Base-by-base conservation (phyloP, 768 basidiomycete species). In the Suillus variegatus region DNA sequence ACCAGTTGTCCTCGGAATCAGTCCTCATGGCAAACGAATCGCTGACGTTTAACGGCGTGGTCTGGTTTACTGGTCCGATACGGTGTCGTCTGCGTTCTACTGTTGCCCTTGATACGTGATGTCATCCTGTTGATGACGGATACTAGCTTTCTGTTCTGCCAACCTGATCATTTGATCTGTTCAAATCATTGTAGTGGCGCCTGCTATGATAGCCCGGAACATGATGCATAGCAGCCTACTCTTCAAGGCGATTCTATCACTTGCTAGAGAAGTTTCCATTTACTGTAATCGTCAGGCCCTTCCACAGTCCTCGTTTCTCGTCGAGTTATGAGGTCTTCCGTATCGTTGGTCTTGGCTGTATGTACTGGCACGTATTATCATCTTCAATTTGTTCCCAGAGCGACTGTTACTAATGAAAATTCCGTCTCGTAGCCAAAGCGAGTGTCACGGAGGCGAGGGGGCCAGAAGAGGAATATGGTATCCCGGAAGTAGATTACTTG, bases 371-470 rank as follows among this genome's bases (percentile, higher is more conserved):
- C 52, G 35, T 55, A 36, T 36, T 35, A 28, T 55, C 54, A 9
- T 20, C 20, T 36, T 55, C 20, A 35, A 55, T 55, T 20, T 43
- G 28, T 60, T 43, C 41, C 25, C 58, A 60, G 58, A 41, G 28
- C 25, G 58, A 60, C 58, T 60, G 58, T 60, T 60, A 44, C 58
- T 60, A 60, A 55, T 55, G 54, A 55, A 55, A 60, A 32, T 32
- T 43, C 12, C 41, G 41, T 43, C 1, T 60, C 41, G 43, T 60
- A 60, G 25, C 6, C 25, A 25, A 36, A 55, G 54, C 73, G 66
- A 36, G 41, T 70, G 72, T 75, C 74, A 73, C 70, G 70, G 70
- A 44, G 62, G 62, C 69, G 69, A 67, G 44, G 66, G 20, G 66
- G 61, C 54, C 64, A 60, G 64, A 43, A 60, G 58, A 43, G 58